Conservation (phyloP, 1,284 basidiomycete genomes). For the Papiliotrema laurentii region DNA sequence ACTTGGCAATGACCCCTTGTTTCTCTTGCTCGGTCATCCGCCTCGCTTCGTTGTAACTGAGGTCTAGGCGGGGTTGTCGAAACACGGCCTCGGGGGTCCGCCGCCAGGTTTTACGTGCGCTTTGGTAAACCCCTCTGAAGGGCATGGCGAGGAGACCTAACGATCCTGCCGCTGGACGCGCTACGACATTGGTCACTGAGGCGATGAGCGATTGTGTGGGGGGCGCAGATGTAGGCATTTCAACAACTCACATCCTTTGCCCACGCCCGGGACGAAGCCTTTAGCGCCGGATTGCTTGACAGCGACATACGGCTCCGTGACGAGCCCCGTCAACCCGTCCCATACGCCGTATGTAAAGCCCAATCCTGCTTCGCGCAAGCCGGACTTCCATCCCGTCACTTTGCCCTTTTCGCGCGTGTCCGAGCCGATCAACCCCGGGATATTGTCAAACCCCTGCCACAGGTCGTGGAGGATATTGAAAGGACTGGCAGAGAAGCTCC, state of each 20-base stretch:
- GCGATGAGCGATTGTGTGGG: background rate
- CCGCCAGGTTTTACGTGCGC: background rate
- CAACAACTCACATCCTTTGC: background rate
- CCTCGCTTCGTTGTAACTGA: background rate
- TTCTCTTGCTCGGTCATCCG: background rate
- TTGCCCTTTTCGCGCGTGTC: constrained; percentile 46
- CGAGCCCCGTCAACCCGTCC: constrained; percentile 54
- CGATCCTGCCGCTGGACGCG: constrained; percentile 46
- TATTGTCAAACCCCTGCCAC: constrained; percentile 53
- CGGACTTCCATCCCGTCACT: constrained; percentile 49
- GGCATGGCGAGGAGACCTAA: constrained; percentile 18
- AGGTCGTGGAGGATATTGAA: constrained; percentile 46
- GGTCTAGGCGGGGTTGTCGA: background rate
- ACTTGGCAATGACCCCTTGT: background rate
- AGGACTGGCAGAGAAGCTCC: background rate
- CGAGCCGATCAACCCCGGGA: constrained; percentile 51
- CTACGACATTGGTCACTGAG: constrained; percentile 44
- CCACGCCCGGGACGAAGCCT: background rate
- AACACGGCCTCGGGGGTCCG: background rate
- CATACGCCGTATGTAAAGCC: constrained; percentile 47
- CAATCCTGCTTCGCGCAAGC: constrained; percentile 50
- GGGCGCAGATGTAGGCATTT: background rate
- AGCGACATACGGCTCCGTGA: constrained; percentile 52
- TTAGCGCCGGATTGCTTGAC: constrained; percentile 36
- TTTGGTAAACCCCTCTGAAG: background rate